Evolutionary conservation across 2,329 filamentous ascomycete genomes (phyloP).

Genomic region (Fusarium sambucinum): DNA sequence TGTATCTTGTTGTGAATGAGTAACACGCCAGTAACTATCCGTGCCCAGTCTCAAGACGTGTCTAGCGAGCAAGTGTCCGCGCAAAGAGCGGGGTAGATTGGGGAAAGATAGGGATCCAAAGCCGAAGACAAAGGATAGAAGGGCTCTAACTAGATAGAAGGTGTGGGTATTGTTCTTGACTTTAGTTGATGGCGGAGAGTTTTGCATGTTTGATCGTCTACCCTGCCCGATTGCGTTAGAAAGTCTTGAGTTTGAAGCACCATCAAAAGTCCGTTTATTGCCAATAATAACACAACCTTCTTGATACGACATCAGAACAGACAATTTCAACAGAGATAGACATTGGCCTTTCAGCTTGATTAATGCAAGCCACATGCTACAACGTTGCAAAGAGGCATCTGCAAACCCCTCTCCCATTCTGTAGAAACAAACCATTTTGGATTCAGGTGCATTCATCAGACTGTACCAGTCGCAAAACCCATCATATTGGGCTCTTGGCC

Average conservation of each 20-base stretch:
- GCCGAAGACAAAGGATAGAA: slow-evolving; percentile 11
- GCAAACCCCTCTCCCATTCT: not conserved
- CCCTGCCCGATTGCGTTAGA: slow-evolving; percentile 30
- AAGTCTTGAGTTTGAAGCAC: not conserved
- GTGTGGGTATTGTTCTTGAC: slow-evolving; percentile 21
- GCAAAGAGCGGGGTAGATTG: slow-evolving; percentile 25
- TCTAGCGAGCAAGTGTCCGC: slow-evolving; percentile 7
- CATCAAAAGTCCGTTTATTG: not conserved
- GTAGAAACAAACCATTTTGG: not conserved
- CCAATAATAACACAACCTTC: not conserved
- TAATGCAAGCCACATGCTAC: slow-evolving; percentile 1
- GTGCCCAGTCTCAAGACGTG: not conserved
- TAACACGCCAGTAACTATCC: not conserved
- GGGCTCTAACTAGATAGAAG: slow-evolving; percentile 27
- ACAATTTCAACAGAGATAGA: not conserved
- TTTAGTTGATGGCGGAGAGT: slow-evolving; percentile 19
- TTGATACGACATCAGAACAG: not conserved
- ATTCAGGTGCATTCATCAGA: not conserved
- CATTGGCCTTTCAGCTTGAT: not conserved
- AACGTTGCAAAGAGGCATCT: slow-evolving; percentile 3
- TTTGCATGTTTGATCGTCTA: slow-evolving; percentile 28
- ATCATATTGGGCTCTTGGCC: not conserved
- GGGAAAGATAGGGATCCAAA: slow-evolving; percentile 11
- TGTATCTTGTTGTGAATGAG: slow-evolving; percentile 17
- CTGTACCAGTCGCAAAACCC: not conserved